Base-by-base conservation (phyloP, 495 filamentous ascomycete species). In the Ramalina intermedia region DNA sequence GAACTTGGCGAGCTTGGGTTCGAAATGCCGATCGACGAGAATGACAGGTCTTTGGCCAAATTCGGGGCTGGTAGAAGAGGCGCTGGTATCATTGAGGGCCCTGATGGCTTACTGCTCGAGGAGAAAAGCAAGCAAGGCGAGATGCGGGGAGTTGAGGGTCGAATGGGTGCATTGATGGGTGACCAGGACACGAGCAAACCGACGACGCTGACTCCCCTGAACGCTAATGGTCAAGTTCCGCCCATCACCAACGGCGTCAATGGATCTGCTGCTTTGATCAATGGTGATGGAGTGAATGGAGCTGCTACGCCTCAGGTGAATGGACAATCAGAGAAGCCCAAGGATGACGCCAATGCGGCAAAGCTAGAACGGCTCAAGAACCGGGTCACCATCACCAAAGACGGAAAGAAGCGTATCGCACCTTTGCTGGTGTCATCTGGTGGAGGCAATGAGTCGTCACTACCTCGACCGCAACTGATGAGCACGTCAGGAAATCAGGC, bases 141-240 rank as follows among this genome's bases (percentile, higher is more conserved):
- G 62, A 65, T 89, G 52, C 85, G 81, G 52, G 87, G 80, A 16
- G 88, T 89, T 0, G 84, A 96, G 66, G 90, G 87, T 7, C 75
- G 90, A 52, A 99, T 99, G 91, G 93, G 91, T 13, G 89, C 88
- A 18, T 64, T 98, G 46, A 98, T 98, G 93, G 91, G 91, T 33
- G 93, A 95, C 64, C 73, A 61, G 13, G 59, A 62, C 53, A 26
- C 46, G 1, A 49, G 50, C 41, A 46, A 50, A 37, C 24, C 46
- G 11, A 14, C 47, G 14, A 57, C 55, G 24, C 48, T 55, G 18
- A 24, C 3, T 6, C 23, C 23, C 1, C 23, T 62, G 35, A 78
- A 70, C 57, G 75, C 71, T 39, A 69, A 61, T 45, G 42, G 61
- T 4, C 48, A 63, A 17, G 45, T 61, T 27, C 60, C 63, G 11